A percentile compares a stretch with the other conserved stretches of the same genome.
Conservation (phyloP, 345 rosid species). For the Stellera chamaejasme region DNA sequence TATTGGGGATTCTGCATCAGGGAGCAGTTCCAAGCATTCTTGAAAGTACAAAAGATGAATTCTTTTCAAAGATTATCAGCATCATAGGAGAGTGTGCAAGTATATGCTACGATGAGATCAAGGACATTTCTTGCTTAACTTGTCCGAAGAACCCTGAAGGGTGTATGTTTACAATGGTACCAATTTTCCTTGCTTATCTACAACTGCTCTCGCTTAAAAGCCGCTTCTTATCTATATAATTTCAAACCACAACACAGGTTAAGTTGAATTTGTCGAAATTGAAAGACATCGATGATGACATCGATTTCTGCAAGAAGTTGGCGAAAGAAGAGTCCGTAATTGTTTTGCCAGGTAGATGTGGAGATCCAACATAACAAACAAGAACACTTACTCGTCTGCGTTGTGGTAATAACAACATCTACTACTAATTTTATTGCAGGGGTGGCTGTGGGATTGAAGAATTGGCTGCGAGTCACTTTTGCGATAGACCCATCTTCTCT, state of each 20-base stretch:
- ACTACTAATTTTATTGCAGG: conserved; percentile 31
- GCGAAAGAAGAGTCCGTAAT: conserved; percentile 63
- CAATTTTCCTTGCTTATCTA: not conserved
- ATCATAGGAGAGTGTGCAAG: conserved; percentile 41
- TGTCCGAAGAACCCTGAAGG: conserved; percentile 61
- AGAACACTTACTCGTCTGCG: too few species aligned
- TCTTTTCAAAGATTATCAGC: conserved; percentile 41
- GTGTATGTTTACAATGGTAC: conserved; percentile 63
- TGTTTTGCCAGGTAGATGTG: conserved; percentile 50
- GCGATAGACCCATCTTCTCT: conserved; percentile 51
- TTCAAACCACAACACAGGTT: conserved; percentile 26
- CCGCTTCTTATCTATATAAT: not conserved
- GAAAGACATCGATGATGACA: conserved; percentile 53
- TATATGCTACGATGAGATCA: conserved; percentile 35
- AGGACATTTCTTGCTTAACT: conserved; percentile 52
- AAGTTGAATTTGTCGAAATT: conserved; percentile 44
- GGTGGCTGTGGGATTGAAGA: conserved; percentile 46
- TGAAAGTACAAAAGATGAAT: conserved; percentile 48
- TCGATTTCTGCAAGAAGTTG: conserved; percentile 57
- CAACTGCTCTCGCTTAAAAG: too few species aligned
- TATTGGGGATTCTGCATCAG: conserved; percentile 15
- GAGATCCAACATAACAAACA: too few species aligned
- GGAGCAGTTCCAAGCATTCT: conserved; percentile 60
- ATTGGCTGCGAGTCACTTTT: conserved; percentile 61
- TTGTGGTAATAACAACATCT: too few species aligned